These are phyloP conservation scores for Miscanthus lutarioriparius DNA, from an alignment of 176 grass and related monocot species.

Conservation along the genomic window DNA sequence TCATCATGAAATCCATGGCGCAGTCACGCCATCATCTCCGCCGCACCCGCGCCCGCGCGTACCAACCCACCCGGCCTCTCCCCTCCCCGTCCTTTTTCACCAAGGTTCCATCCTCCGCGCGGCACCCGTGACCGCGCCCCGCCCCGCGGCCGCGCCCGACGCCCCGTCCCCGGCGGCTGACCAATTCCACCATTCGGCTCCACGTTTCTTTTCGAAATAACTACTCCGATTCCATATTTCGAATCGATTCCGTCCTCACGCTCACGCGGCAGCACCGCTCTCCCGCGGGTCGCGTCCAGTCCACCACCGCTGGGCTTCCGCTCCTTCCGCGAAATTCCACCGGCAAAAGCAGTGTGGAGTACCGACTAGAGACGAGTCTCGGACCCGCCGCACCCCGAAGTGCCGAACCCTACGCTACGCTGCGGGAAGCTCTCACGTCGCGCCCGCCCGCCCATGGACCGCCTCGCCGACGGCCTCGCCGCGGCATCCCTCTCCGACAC, in stretches of 20 bases:
- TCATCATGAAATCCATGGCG: neutral
- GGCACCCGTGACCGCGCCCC: neutral
- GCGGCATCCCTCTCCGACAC: slow-evolving; percentile 17
- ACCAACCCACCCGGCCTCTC: neutral
- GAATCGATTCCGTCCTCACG: slow-evolving; percentile 5
- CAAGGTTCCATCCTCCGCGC: neutral
- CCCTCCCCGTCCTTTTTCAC: neutral
- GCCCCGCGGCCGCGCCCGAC: neutral
- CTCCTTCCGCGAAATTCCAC: slow-evolving; percentile 14
- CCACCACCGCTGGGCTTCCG: neutral
- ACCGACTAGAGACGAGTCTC: neutral
- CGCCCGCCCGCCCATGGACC: slow-evolving; percentile 42
- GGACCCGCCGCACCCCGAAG: neutral
- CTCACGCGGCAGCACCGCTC: neutral
- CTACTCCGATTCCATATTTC: neutral
- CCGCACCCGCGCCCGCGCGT: neutral
- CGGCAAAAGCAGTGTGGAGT: neutral
- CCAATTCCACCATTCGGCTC: neutral
- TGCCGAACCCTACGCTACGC: neutral
- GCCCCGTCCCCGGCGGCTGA: neutral
- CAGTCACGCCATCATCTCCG: slow-evolving; percentile 8
- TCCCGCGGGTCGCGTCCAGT: neutral
- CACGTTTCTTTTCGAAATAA: neutral
- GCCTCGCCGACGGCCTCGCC: slow-evolving; percentile 37
- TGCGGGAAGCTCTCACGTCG: neutral